Base-by-base conservation (phyloP, 371 early-diverging fungal species). In the Actinomortierella wolfii region DNA sequence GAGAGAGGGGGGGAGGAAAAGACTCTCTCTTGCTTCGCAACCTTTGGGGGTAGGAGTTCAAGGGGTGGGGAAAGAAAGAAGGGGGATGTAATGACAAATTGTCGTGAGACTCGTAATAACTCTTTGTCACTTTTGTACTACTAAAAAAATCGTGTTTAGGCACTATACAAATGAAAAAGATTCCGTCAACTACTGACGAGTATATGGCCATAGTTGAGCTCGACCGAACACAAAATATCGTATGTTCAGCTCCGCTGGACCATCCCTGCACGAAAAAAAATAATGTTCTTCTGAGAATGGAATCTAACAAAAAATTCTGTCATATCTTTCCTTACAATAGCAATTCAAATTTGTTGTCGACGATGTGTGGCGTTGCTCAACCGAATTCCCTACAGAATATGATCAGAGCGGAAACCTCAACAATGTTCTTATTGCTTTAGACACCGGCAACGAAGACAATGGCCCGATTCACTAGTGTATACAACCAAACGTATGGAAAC, bases 291-390 rank as follows among this genome's bases (percentile, higher is more conserved):
- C 15, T 24, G 7, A 40, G 4, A 47, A 21, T 20, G 6, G 28
- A 11, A 21, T 51, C 14, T 21, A 20, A 18, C 9, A 28, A 24
- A 20, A 20, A 23, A 11, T 39, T 3, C 25, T 24, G 2, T 21
- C 21, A 25, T 54, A 20, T 42, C 28, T 40, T 39, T 59, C 45
- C 9, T 24, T 25, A 20, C 8, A 0, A 34, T 78, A 68, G 70
- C 57, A 64, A 47, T 70, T 70, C 70, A 82, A 82, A 29, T 82
- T 81, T 46, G 69, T 82, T 6, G 79, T 82, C 3, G 83, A 82
- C 67, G 81, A 80, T 0, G 76, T 70, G 21, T 82, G 83, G 83
- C 54, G 60, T 23, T 78, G 78, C 63, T 79, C 80, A 3, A 53
- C 51, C 24, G 78, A 81, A 41, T 66, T 66, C 67, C 51, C 71